Evolutionary conservation across 768 basidiomycete genomes (phyloP), one percentile per base, ranked within the genome.

Genomic region (Tubosaeta sp.): DNA sequence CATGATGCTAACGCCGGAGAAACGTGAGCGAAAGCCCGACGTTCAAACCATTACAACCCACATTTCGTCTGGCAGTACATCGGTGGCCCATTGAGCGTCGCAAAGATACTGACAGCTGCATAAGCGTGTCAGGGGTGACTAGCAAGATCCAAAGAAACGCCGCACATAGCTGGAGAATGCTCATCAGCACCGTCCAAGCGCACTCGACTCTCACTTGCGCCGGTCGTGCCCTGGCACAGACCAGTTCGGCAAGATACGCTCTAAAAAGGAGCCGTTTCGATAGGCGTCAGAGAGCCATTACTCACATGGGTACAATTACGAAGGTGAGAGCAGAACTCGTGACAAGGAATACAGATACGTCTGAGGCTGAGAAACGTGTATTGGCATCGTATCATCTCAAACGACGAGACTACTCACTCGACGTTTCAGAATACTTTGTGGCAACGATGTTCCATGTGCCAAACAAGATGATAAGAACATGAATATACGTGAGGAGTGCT

Each of bases 381-480:
- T 52, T 25, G 47, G 45, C 39, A 36, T 38, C 22, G 6, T 46
- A 39, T 19, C 41, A 41, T 41, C 19, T 46, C 30, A 48, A 42
- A 12, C 21, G 19, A 13, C 9, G 43, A 24, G 31, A 22, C 35
- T 22, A 46, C 72, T 49, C 55, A 80, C 81, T 70, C 53, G 70
- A 59, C 49, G 68, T 45, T 4, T 69, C 71, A 11, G 63, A 61
- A 10, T 67, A 64, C 46, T 58, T 65, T 18, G 71, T 70, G 14
- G 72, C 68, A 44, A 68, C 66, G 19, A 82, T 64, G 59, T 81
- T 81, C 83, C 82, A 85, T 34, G 76, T 72, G 7, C 82, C 75
- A 55, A 84, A 83, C 21, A 76, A 72, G 36, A 84, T 60, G 7
- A 75, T 62, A 43, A 86, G 70, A 40, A 81, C 51, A 57, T 75